Conservation (phyloP, 441 rosid species). For the Adansonia madagascariensis region DNA sequence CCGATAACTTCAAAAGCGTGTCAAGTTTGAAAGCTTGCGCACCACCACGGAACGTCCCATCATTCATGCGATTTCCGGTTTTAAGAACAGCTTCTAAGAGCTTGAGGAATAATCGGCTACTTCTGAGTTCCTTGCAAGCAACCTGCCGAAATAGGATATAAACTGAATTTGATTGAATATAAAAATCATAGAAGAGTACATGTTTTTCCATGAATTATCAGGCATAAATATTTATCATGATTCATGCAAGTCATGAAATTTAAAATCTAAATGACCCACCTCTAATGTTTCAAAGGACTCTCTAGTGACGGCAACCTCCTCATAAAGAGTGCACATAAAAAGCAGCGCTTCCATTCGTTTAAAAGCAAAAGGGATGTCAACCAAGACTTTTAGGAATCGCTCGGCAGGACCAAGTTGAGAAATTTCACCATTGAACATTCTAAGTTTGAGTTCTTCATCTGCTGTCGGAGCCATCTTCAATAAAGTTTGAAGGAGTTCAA, state of each 20-base stretch:
- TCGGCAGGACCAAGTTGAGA: constrained; percentile 90
- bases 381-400: constrained; percentile 80
- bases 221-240: neutral
- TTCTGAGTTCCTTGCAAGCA: constrained; percentile 82
- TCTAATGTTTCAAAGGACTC: constrained; percentile 81
- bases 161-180: constrained; percentile 22
- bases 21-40: constrained; percentile 98
- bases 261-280: constrained; percentile 47
- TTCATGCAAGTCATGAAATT: constrained; percentile 16
- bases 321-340: constrained; percentile 80
- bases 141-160: constrained; percentile 52
- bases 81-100: constrained; percentile 98
- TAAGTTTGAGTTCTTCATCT: constrained; percentile 93
- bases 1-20: constrained; percentile 90
- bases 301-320: constrained; percentile 64
- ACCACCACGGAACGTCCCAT: constrained; percentile 96
- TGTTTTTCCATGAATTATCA: neutral
- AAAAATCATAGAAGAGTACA: constrained; percentile 11
- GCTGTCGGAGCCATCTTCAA: constrained; percentile 91
- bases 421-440: constrained; percentile 74
- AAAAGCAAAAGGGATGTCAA: constrained; percentile 81
- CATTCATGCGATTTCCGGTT: constrained; percentile 98
- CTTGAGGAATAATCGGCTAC: constrained; percentile 87
- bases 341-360: constrained; percentile 81
- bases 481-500: constrained; percentile 78